Evolutionary conservation across 192 early-diverging fungal genomes (phyloP), one percentile per base, ranked within the genome.

Genomic region (Diversispora epigaea): DNA sequence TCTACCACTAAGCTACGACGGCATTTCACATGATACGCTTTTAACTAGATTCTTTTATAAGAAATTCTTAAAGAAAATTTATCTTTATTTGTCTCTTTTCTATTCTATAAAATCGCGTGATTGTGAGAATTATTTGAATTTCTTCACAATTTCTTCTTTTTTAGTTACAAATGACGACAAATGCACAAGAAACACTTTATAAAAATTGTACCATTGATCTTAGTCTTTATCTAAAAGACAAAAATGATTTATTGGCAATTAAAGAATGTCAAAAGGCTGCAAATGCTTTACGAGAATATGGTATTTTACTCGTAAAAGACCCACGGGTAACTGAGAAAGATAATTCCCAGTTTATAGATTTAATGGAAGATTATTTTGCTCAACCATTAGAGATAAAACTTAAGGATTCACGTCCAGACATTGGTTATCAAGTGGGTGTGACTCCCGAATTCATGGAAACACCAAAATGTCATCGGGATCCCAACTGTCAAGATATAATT

Each of bases 331-430:
- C 79, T 66, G 86, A 87, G 74, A 73, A 46, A 22, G 75, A 83
- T 56, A 85, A 82, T 79, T 19, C 66, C n/a, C 55, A 61, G 12
- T 90, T 87, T 77, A 46, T 75, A 46, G 86, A 92, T 82, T 81
- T 87, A 73, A 80, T 92, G 77, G 91, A 92, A 76, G 89, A 87
- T 74, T 92, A 92, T 79, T 92, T 88, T 77, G 79, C 75, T 55
- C 91, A 92, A 78, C 80, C 83, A 8, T 68, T 71, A 41, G 88
- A 89, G 49, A 81, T 75, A 39, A 91, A 91, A 80, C 75, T 89
- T 64, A 77, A 79, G 64, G 91, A 92, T 82, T 83, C 81, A 14
- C 83, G 89, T 25, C 87, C 89, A 52, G 85, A 91, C n/a, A 67
- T 83, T 54, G 79, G 83, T 21, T 87, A 81, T 74, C 84, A 87